phyloP scores from a whole-genome alignment of 495 filamentous ascomycete genomes.

The Xylaria castorea region DNA sequence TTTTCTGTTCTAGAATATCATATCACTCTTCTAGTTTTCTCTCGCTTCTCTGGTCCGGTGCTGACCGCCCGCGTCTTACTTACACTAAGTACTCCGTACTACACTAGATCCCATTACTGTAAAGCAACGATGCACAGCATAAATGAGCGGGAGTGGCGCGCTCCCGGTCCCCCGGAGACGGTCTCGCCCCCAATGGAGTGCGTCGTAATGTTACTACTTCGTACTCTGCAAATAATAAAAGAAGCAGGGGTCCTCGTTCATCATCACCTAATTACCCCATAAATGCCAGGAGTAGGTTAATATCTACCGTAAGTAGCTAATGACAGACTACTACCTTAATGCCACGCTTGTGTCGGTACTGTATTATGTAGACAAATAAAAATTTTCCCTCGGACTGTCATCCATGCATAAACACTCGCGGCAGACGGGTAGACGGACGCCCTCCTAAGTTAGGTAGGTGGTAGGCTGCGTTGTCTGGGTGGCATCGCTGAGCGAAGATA shows the following conservation, averaged over 20 bases:
- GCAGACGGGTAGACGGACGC: background rate
- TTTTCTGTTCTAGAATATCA: constrained; percentile 8
- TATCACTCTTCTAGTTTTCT: background rate
- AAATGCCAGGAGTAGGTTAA: background rate
- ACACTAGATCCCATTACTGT: constrained; percentile 1
- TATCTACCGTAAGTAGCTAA: background rate
- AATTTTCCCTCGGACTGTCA: background rate
- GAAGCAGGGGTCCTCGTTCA: background rate
- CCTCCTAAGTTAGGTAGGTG: constrained; percentile 5
- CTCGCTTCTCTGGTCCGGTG: background rate
- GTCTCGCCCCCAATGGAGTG: background rate
- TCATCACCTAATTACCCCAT: constrained; percentile 4
- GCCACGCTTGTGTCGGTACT: background rate
- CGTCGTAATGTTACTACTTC: constrained; percentile 1
- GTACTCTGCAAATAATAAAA: background rate
- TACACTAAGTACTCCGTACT: background rate
- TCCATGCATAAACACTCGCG: background rate
- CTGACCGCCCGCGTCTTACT: background rate
- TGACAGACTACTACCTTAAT: background rate
- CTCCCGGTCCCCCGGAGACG: background rate
- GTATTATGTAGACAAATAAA: background rate
- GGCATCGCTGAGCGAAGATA: constrained; percentile 14
- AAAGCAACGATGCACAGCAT: background rate
- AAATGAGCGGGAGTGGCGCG: constrained; percentile 5
- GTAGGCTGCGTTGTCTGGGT: background rate